Evolutionary conservation across 2,329 filamentous ascomycete genomes (phyloP).

Genomic region (Lojkania enalia): DNA sequence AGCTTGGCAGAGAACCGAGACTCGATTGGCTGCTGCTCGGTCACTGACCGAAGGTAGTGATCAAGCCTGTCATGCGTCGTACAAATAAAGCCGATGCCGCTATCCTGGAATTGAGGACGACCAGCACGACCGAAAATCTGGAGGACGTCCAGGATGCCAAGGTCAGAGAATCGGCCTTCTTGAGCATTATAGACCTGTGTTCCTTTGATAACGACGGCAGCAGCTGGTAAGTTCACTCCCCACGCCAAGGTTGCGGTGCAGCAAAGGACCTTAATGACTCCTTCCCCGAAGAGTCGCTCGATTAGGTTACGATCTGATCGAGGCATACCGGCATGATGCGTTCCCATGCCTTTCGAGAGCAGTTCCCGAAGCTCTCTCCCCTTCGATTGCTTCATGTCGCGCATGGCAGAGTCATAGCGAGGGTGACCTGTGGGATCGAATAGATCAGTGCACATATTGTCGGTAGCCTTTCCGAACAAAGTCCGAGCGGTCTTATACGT

Average conservation of each 20-base stretch:
- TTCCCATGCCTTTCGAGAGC: slow-evolving; percentile 85
- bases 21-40: slow-evolving; percentile 94
- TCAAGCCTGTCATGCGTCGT: slow-evolving; percentile 91
- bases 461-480: slow-evolving; percentile 82
- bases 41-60: slow-evolving; percentile 91
- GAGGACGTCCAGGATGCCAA: slow-evolving; percentile 93
- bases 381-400: slow-evolving; percentile 83
- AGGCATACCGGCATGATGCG: slow-evolving; percentile 96
- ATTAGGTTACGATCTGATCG: slow-evolving; percentile 93
- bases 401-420: slow-evolving; percentile 75
- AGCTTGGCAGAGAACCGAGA: slow-evolving; percentile 93
- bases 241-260: slow-evolving; percentile 97
- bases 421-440: slow-evolving; percentile 82
- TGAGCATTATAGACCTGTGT: slow-evolving; percentile 96
- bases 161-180: slow-evolving; percentile 93
- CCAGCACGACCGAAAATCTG: slow-evolving; percentile 99
- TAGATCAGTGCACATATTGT: slow-evolving; percentile 76
- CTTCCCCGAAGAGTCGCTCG: slow-evolving; percentile 86
- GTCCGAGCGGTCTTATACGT: slow-evolving; percentile 86
- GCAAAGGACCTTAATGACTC: slow-evolving; percentile 94
- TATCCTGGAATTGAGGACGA: slow-evolving; percentile 96
- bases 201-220: slow-evolving; percentile 96
- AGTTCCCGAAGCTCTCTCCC: slow-evolving; percentile 87
- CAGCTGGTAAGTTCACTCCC: slow-evolving; percentile 97
- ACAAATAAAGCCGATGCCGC: slow-evolving; percentile 96